These are phyloP conservation scores for Meyerozyma guilliermondii DNA, from an alignment of 1,139 yeast species.

Conservation along the genomic window DNA sequence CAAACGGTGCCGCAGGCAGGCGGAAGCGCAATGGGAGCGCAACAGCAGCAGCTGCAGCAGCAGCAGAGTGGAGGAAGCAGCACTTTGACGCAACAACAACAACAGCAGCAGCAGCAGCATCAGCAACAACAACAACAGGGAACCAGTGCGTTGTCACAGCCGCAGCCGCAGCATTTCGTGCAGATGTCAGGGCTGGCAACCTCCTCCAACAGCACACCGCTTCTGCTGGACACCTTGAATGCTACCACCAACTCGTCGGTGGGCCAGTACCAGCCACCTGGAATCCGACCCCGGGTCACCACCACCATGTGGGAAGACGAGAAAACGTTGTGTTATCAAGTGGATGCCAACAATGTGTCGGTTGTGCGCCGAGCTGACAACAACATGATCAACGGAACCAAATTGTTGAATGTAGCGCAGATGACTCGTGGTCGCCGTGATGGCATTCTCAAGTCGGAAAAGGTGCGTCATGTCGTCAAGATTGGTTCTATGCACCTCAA, in stretches of 20 bases:
- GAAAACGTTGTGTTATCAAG: conserved; percentile 45
- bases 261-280: conserved; percentile 48
- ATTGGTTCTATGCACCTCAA: conserved; percentile 51
- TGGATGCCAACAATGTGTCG: conserved; percentile 37
- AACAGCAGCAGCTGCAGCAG: conserved; percentile 3
- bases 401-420: conserved; percentile 49
- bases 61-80: neutral
- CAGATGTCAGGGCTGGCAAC: neutral
- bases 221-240: conserved; percentile 12
- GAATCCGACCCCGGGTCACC: conserved; percentile 31
- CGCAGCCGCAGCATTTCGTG: conserved; percentile 4
- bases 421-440: conserved; percentile 56
- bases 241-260: conserved; percentile 28
- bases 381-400: conserved; percentile 51
- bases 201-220: conserved; percentile 8
- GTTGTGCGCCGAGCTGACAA: conserved; percentile 51
- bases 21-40: neutral
- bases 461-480: conserved; percentile 40
- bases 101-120: too few relatives aligned
- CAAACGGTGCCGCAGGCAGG: neutral
- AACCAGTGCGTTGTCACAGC: conserved; percentile 6
- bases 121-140: too few relatives aligned
- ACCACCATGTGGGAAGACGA: conserved; percentile 49
- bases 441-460: conserved; percentile 49
- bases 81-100: conserved; percentile 1